Base-by-base conservation (phyloP, 2,329 filamentous ascomycete species). In the Neophaeococcomyces aloes region DNA sequence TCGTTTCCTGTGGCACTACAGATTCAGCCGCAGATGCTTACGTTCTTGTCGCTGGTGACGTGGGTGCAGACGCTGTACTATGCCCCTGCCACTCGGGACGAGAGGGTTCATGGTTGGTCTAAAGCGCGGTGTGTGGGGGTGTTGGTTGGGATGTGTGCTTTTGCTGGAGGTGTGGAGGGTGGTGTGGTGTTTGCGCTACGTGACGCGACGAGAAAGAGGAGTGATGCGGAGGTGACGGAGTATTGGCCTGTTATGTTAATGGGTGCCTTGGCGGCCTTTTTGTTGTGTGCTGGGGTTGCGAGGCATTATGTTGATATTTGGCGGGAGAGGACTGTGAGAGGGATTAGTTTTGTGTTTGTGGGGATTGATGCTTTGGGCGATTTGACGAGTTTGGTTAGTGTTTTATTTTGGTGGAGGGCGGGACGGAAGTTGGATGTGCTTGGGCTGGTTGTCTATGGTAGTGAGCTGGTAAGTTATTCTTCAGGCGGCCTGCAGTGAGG, bases 271-370 rank as follows among this genome's bases (percentile, higher is more conserved):
- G 79, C 80, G 0, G 79, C 80, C 0, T 58, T 67, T 1, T 65
- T 85, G 2, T 69, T 85, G 1, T 77, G 76, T 1, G 70, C 76
- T 1, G 81, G 81, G 0, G 81, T 85, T 0, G 61, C 83, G 6
- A 65, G 75, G 2, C 79, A 85, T 56, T 85, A 84, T 53, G 75
- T 72, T 66, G 80, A 85, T 49, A 83, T 86, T 17, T 83, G 75
- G 54, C 57, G 68, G 2, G 73, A 82, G 51, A 70, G 75, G 5
- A 82, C 79, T 0, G 80, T 83, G 1, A 68, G 78, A 11, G 80
- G 81, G 6, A 83, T 85, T 30, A 83, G 79, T 1, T 84, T 85
- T 58, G 64, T 83, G 2, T 86, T 86, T 51, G 79, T 83, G 0
- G 76, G 67, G 1, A 80, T 85, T 33, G 81, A 85, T 59, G 81